phyloP scores from a whole-genome alignment of 495 filamentous ascomycete genomes.

The Neurospora sp. region DNA sequence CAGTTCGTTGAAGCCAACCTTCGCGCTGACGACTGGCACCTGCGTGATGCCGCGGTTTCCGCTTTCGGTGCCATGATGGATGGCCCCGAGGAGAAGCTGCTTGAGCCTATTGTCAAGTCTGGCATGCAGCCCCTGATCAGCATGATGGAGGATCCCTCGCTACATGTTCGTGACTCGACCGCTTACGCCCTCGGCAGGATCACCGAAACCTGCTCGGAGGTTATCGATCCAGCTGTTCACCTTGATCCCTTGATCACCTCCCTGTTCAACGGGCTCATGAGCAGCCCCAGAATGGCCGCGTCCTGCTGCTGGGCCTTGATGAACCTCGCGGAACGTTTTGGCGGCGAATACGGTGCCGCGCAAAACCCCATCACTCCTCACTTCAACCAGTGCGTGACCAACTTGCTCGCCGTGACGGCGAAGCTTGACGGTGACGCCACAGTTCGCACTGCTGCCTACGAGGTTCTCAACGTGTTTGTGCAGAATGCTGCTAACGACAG shows the following conservation, averaged over 20 bases:
- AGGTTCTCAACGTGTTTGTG: constrained; percentile 90
- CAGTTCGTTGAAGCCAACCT: constrained; percentile 86
- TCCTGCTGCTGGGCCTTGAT: constrained; percentile 99
- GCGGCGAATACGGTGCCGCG: constrained; percentile 62
- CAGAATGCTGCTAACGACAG: constrained; percentile 81
- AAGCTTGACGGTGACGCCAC: constrained; percentile 75
- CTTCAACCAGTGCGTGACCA: constrained; percentile 85
- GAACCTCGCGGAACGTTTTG: constrained; percentile 94
- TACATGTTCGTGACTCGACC: constrained; percentile 93
- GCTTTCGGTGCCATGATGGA: constrained; percentile 99
- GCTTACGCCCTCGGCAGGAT: constrained; percentile 94
- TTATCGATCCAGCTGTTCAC: constrained; percentile 75
- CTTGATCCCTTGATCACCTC: constrained; percentile 73
- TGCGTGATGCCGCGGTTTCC: constrained; percentile 87
- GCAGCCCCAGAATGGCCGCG: constrained; percentile 90
- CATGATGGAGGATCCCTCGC: constrained; percentile 89
- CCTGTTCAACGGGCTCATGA: constrained; percentile 83
- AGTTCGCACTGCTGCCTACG: constrained; percentile 96
- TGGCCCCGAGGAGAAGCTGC: constrained; percentile 77
- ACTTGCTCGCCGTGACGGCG: constrained; percentile 76
- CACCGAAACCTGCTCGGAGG: constrained; percentile 78
- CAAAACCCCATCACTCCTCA: constrained; percentile 81
- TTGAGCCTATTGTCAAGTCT: constrained; percentile 90
- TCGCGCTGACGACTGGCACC: constrained; percentile 82
- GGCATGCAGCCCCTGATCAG: constrained; percentile 78